Conservation (phyloP, 2,329 filamentous ascomycete genomes). For the Stachybotrys chartarum region DNA sequence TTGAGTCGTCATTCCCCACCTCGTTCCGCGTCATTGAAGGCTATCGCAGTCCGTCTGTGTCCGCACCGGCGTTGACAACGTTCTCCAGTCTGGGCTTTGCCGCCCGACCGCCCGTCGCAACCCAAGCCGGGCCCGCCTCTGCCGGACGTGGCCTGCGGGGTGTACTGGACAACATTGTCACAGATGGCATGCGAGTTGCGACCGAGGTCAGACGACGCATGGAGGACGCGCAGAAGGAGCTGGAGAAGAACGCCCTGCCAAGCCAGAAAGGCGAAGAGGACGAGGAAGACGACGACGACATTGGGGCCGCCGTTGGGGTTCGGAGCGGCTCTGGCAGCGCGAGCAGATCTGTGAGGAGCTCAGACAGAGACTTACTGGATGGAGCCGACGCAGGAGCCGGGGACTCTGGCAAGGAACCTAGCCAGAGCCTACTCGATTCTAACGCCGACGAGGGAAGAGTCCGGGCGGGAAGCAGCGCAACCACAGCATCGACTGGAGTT, state of each 20-base stretch:
- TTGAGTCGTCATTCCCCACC: conserved; percentile 88
- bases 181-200: conserved; percentile 92
- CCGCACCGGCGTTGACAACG: conserved; percentile 67
- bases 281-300: conserved; percentile 57
- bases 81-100: conserved; percentile 67
- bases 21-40: conserved; percentile 83
- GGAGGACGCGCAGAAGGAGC: conserved; percentile 89
- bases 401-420: conserved; percentile 25
- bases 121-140: conserved; percentile 29
- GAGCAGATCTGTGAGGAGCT: conserved; percentile 57
- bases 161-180: conserved; percentile 95
- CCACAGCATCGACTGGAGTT: conserved; percentile 25
- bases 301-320: conserved; percentile 35
- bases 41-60: conserved; percentile 24
- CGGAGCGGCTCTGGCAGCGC: conserved; percentile 33
- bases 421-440: conserved; percentile 26
- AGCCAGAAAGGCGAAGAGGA: conserved; percentile 60
- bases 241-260: conserved; percentile 74
- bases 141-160: conserved; percentile 74
- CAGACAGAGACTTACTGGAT: conserved; percentile 64
- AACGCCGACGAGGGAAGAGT: conserved; percentile 17
- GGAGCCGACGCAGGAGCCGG: conserved; percentile 67
- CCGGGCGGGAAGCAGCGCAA: conserved; percentile 16
- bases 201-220: conserved; percentile 86
- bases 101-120: conserved; percentile 28